Conservation (phyloP, 202 grass and related monocot genomes). For the Elaeis oleifera region DNA sequence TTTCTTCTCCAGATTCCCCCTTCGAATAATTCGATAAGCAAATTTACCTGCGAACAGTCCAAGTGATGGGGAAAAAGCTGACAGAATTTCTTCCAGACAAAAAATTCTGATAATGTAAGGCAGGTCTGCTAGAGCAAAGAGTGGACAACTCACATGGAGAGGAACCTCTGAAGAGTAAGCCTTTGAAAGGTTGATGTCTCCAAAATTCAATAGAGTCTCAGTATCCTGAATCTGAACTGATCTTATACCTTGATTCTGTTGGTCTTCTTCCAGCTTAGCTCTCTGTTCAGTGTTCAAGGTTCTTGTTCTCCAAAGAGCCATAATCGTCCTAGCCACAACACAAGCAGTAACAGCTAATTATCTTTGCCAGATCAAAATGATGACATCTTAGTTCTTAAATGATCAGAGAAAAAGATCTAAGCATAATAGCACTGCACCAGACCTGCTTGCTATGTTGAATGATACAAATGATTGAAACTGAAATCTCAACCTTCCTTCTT, state of each 20-base stretch:
- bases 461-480: slow-evolving; percentile 78
- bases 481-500: slow-evolving; percentile 76
- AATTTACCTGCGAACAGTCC: slow-evolving; percentile 31
- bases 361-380: neutral
- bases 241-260: slow-evolving; percentile 26
- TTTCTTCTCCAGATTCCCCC: slow-evolving; percentile 45
- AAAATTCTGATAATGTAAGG: too few relatives aligned
- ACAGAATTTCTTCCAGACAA: too few relatives aligned
- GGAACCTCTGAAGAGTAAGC: slow-evolving; percentile 46
- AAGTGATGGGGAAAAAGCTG: neutral
- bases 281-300: slow-evolving; percentile 36
- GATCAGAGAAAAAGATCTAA: too few relatives aligned
- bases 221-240: slow-evolving; percentile 29
- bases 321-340: slow-evolving; percentile 43
- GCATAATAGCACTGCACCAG: neutral
- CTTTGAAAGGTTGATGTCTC: slow-evolving; percentile 38
- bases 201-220: slow-evolving; percentile 36
- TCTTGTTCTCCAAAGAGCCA: slow-evolving; percentile 73
- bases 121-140: neutral
- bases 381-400: too few relatives aligned
- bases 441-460: slow-evolving; percentile 63
- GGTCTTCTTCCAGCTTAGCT: slow-evolving; percentile 53
- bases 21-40: slow-evolving; percentile 59
- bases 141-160: slow-evolving; percentile 41
- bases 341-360: too few relatives aligned